Conservation (phyloP, 208 protist genomes). For the Wallacemonas sp. region DNA sequence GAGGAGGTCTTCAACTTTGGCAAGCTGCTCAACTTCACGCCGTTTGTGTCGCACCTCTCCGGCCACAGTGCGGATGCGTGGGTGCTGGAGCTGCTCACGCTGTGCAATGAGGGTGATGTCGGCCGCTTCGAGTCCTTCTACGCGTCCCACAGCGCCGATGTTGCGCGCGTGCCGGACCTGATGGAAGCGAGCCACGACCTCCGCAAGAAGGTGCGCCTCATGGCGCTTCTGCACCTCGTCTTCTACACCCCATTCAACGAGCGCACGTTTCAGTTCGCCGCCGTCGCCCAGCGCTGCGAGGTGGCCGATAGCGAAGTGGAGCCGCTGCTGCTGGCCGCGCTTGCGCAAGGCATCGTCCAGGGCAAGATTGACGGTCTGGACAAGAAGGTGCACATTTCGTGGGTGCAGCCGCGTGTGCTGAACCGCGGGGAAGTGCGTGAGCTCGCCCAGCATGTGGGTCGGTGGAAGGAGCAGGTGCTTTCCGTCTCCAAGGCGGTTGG, state of each 20-base stretch:
- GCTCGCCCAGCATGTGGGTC: constrained; percentile 63
- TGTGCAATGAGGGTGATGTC: constrained; percentile 86
- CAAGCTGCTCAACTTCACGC: constrained; percentile 70
- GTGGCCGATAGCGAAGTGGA: constrained; percentile 84
- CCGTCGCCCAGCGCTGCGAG: constrained; percentile 69
- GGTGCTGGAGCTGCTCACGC: constrained; percentile 69
- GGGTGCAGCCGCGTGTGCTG: constrained; percentile 90
- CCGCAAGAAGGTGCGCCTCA: constrained; percentile 92
- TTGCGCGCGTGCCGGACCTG: constrained; percentile 35
- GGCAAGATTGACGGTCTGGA: constrained; percentile 94
- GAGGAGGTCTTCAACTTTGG: constrained; percentile 90
- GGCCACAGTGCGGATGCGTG: constrained; percentile 34
- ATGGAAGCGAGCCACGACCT: constrained; percentile 28
- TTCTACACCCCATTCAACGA: constrained; percentile 94
- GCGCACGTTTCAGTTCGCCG: constrained; percentile 84
- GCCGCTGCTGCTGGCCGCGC: constrained; percentile 93
- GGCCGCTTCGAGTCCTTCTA: constrained; percentile 66
- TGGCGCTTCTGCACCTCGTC: constrained; percentile 95
- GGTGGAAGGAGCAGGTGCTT: constrained; percentile 72
- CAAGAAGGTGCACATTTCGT: constrained; percentile 78
- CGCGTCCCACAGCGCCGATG: constrained; percentile 34
- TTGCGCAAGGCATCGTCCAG: constrained; percentile 93
- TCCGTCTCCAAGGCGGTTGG: constrained; percentile 46
- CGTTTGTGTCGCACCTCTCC: constrained; percentile 33
- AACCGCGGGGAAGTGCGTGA: constrained; percentile 74